Conservation (phyloP, 805 yeast species). For the Starmerella potacharoeniae region DNA sequence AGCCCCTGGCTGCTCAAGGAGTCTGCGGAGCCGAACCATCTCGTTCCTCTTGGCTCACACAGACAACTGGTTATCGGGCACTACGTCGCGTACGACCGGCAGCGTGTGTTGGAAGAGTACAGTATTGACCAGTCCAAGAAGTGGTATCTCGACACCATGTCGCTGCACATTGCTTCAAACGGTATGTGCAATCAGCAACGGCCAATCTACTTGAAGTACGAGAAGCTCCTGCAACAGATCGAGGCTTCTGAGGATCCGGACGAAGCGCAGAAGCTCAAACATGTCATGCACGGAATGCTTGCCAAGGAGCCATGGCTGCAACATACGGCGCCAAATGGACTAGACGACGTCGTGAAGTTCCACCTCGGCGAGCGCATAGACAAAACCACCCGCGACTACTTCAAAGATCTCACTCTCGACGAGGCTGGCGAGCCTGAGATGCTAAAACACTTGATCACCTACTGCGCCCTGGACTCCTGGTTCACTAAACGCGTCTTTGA, state of each 20-base stretch:
- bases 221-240: slow-evolving; percentile 16
- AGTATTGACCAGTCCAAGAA: slow-evolving; percentile 52
- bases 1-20: slow-evolving; percentile 68
- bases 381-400: slow-evolving; percentile 56
- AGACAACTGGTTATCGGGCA: slow-evolving; percentile 73
- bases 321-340: slow-evolving; percentile 63
- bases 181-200: slow-evolving; percentile 93
- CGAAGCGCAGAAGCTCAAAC: slow-evolving; percentile 8
- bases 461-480: slow-evolving; percentile 78
- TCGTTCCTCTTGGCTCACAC: slow-evolving; percentile 61
- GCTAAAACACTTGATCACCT: slow-evolving; percentile 52
- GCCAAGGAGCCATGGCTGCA: slow-evolving; percentile 70
- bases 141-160: slow-evolving; percentile 82
- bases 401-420: slow-evolving; percentile 43
- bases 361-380: slow-evolving; percentile 61
- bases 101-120: slow-evolving; percentile 77
- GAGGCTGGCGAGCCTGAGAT: slow-evolving; percentile 38
- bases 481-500: slow-evolving; percentile 62
- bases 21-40: slow-evolving; percentile 38
- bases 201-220: slow-evolving; percentile 49
- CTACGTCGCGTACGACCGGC: slow-evolving; percentile 83
- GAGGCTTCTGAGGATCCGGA: background rate
- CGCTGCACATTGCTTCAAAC: slow-evolving; percentile 76
- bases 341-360: slow-evolving; percentile 65
- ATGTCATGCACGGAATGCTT: slow-evolving; percentile 70